Evolutionary conservation across 2,329 filamentous ascomycete species (phyloP).

Genomic region (Lojkania enalia): DNA sequence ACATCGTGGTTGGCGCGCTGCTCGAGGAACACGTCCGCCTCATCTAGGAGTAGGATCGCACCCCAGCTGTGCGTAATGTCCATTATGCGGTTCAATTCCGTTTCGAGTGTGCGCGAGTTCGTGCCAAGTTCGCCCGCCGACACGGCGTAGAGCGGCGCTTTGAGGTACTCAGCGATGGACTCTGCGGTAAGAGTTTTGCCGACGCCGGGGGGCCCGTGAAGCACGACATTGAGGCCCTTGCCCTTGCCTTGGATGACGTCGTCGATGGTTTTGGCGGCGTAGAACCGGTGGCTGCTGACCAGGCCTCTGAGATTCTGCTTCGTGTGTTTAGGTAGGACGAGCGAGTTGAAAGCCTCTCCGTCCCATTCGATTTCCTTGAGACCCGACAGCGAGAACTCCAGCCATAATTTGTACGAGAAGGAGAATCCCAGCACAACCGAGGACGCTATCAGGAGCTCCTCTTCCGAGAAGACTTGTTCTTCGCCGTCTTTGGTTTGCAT

Average conservation of each 20-base stretch:
- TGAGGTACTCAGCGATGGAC: slow-evolving; percentile 80
- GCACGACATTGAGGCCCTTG: slow-evolving; percentile 78
- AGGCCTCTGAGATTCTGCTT: slow-evolving; percentile 74
- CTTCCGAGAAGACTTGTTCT: slow-evolving; percentile 68
- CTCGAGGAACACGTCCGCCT: slow-evolving; percentile 67
- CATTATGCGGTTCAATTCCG: slow-evolving; percentile 78
- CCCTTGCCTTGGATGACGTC: slow-evolving; percentile 75
- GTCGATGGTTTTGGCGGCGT: slow-evolving; percentile 79
- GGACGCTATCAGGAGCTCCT: slow-evolving; percentile 81
- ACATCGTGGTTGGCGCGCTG: slow-evolving; percentile 82
- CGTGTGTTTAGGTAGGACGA: slow-evolving; percentile 69
- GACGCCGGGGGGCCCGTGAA: slow-evolving; percentile 70
- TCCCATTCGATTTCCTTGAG: slow-evolving; percentile 85
- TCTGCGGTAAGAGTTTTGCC: slow-evolving; percentile 79
- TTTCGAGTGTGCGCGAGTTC: slow-evolving; percentile 72
- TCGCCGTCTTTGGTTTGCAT: slow-evolving; percentile 41
- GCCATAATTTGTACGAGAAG: slow-evolving; percentile 87
- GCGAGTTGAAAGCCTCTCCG: slow-evolving; percentile 75
- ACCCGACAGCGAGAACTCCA: slow-evolving; percentile 80
- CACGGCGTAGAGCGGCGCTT: slow-evolving; percentile 81
- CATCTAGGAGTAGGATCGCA: slow-evolving; percentile 81
- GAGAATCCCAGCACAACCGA: slow-evolving; percentile 85
- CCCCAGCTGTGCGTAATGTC: slow-evolving; percentile 87
- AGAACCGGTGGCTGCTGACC: slow-evolving; percentile 81
- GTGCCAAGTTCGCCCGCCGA: slow-evolving; percentile 79